Percentiles rank a stretch among this genome's conserved stretches.
Conservation (phyloP, 228 moss, liverwort and hornwort genomes). For the Sphagnum magellanicum region DNA sequence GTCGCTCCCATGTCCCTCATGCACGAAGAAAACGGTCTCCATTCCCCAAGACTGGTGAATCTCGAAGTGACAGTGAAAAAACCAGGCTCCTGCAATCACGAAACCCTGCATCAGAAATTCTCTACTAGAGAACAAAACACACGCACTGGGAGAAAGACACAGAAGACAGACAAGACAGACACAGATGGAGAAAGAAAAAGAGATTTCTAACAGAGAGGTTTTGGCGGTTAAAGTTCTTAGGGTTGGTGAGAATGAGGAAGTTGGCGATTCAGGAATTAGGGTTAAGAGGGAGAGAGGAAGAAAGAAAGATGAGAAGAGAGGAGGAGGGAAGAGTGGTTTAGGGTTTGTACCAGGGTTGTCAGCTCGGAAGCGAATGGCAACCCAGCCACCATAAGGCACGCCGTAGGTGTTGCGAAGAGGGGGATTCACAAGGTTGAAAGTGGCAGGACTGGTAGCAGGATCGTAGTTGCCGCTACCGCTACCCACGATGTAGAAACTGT, state of each 20-base stretch:
- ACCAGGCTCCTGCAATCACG: slow-evolving; percentile 60
- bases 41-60: slow-evolving; percentile 89
- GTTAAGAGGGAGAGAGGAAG: no score
- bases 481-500: slow-evolving; percentile 69
- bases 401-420: slow-evolving; percentile 79
- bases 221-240: background rate
- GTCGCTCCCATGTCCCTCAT: slow-evolving; percentile 42
- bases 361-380: slow-evolving; percentile 69
- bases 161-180: background rate
- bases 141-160: background rate
- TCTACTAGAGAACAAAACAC: no score
- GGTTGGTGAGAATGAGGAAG: no score
- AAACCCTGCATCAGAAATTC: no score
- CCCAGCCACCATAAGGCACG: slow-evolving; percentile 70
- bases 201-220: background rate
- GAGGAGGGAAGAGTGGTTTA: no score
- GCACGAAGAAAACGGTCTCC: slow-evolving; percentile 57
- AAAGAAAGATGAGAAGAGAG: no score
- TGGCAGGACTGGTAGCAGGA: slow-evolving; percentile 38
- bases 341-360: slow-evolving; percentile 56
- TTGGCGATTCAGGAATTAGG: no score
- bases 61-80: slow-evolving; percentile 88
- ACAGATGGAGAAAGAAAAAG: background rate
- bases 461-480: slow-evolving; percentile 68
- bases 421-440: slow-evolving; percentile 68